phyloP scores from a whole-genome alignment of 352 stramenopile genomes.

The Vaucheria bursata region DNA sequence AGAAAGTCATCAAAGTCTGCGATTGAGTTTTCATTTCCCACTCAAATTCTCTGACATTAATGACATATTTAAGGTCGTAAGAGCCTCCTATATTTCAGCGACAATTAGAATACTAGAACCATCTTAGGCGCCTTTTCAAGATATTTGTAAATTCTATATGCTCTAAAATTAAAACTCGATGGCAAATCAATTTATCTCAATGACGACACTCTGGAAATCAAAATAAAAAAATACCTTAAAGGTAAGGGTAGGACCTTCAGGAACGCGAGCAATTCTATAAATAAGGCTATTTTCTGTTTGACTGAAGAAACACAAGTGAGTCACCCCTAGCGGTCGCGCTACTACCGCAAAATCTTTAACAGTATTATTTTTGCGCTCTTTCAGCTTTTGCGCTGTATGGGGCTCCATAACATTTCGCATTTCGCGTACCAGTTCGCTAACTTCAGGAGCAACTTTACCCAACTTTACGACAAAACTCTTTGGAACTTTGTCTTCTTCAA shows the following conservation, averaged over 20 bases:
- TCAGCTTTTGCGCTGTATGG: conserved; percentile 75
- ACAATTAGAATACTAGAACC: too few species aligned
- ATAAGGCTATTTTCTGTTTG: conserved; percentile 85
- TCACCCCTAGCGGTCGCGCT: conserved; percentile 80
- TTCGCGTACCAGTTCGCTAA: conserved; percentile 71
- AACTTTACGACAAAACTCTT: conserved; percentile 83
- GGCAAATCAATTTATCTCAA: too few species aligned
- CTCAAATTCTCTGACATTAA: too few species aligned
- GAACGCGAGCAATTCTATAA: conserved; percentile 82
- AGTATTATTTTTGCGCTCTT: conserved; percentile 75
- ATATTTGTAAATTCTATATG: too few species aligned
- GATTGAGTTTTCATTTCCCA: too few species aligned
- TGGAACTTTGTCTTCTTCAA: conserved; percentile 67
- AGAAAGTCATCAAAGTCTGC: too few species aligned
- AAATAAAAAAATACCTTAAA: conserved; percentile 63
- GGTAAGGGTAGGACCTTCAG: conserved; percentile 82
- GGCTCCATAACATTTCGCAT: conserved; percentile 78
- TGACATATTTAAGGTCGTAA: too few species aligned
- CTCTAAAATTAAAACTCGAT: too few species aligned
- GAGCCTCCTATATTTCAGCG: too few species aligned
- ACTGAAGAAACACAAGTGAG: conserved; percentile 90
- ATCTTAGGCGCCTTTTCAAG: too few species aligned
- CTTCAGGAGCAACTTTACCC: conserved; percentile 62
- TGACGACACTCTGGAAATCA: too few species aligned
- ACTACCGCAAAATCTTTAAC: conserved; percentile 81